These are phyloP conservation scores for Clitopilus passeckerianus DNA, from an alignment of 768 basidiomycete genomes.

Conservation along the genomic window DNA sequence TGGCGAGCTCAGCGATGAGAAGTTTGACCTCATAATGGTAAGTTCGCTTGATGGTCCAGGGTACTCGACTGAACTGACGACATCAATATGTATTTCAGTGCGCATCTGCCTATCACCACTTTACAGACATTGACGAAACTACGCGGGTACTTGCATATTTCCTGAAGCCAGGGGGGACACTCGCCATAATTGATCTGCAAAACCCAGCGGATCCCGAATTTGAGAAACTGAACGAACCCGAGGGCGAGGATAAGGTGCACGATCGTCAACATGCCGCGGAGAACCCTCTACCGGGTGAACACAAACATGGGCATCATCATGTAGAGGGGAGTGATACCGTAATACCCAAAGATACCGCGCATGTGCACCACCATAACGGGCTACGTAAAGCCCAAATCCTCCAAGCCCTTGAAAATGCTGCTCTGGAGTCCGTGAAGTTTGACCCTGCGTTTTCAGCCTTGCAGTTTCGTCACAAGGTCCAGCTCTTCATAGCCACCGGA, in stretches of 20 bases:
- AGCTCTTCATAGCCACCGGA: slow-evolving; percentile 57
- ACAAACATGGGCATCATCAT: slow-evolving; percentile 6
- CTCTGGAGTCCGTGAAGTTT: slow-evolving; percentile 41
- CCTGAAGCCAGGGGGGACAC: slow-evolving; percentile 56
- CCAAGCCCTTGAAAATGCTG: slow-evolving; percentile 46
- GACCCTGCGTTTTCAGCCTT: slow-evolving; percentile 24
- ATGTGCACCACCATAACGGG: slow-evolving; percentile 53
- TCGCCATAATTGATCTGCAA: slow-evolving; percentile 52
- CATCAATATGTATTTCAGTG: slow-evolving; percentile 36
- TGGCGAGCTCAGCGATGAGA: slow-evolving; percentile 41
- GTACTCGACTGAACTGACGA: no score
- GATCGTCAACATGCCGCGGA: neutral
- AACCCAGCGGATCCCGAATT: slow-evolving; percentile 5
- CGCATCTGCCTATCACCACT: slow-evolving; percentile 62
- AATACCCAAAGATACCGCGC: slow-evolving; percentile 26
- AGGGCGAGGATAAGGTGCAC: neutral
- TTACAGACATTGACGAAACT: slow-evolving; percentile 42
- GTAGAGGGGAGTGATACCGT: neutral
- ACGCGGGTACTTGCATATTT: slow-evolving; percentile 50
- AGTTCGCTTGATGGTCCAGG: slow-evolving; percentile 22
- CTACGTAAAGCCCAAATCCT: slow-evolving; percentile 46
- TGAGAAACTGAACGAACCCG: neutral
- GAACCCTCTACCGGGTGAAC: neutral
- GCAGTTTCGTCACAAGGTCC: slow-evolving; percentile 24
- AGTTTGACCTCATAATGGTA: slow-evolving; percentile 72